A percentile compares a stretch with the other conserved stretches of the same genome.
Evolutionary conservation across 1,284 basidiomycete species (phyloP).

Genomic region (Leccinum variabile): DNA sequence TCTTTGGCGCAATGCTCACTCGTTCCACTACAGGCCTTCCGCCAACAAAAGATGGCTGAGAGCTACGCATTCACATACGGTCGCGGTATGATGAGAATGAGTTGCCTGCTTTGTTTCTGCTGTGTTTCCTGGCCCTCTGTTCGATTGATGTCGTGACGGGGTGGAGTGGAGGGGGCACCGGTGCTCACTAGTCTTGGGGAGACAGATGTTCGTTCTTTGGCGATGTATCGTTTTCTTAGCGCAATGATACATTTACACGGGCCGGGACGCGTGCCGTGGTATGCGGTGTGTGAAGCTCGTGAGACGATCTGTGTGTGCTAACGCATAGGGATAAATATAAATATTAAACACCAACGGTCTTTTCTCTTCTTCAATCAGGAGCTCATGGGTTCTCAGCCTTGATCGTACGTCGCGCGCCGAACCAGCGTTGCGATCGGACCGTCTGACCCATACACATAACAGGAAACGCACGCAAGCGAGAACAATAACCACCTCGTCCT

Average conservation of each 20-base stretch:
- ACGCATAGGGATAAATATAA: background rate
- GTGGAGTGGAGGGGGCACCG: background rate
- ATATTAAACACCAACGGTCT: too few relatives aligned
- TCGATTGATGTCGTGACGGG: background rate
- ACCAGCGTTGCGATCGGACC: background rate
- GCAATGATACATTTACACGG: background rate
- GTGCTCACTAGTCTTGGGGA: background rate
- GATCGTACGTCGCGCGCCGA: slow-evolving; percentile 49
- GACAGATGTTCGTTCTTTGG: slow-evolving; percentile 12
- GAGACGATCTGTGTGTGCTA: background rate
- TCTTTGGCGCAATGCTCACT: slow-evolving; percentile 5
- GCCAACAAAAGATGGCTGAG: slow-evolving; percentile 72
- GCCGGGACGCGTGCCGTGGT: slow-evolving; percentile 11
- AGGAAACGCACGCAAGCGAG: slow-evolving; percentile 42
- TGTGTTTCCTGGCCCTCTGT: background rate
- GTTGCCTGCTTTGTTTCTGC: background rate
- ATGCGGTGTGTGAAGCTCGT: background rate
- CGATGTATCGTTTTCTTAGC: background rate
- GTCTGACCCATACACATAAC: too few relatives aligned
- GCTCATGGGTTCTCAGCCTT: slow-evolving; percentile 81
- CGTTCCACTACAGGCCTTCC: slow-evolving; percentile 57
- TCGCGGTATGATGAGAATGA: slow-evolving; percentile 34
- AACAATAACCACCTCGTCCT: slow-evolving; percentile 44
- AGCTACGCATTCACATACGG: slow-evolving; percentile 59
- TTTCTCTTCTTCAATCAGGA: slow-evolving; percentile 35